phyloP scores from a whole-genome alignment of 2,329 filamentous ascomycete genomes.

The Alternaria alternata region DNA sequence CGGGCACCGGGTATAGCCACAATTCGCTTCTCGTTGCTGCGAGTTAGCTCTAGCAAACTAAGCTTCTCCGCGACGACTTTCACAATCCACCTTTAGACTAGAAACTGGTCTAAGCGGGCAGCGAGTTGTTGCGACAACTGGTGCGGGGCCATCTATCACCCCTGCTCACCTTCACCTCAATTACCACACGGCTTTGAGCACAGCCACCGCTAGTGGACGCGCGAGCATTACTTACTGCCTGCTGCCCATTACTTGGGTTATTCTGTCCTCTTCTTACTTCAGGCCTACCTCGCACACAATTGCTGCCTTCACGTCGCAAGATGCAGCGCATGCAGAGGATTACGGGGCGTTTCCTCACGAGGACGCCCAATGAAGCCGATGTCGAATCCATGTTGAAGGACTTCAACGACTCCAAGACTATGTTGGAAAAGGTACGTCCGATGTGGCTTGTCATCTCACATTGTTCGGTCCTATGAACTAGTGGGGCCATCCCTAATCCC shows the following conservation, averaged over 20 bases:
- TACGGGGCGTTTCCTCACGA: conserved; percentile 75
- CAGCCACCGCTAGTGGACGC: conserved; percentile 28
- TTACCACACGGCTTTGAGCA: conserved; percentile 27
- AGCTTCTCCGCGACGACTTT: conserved; percentile 2
- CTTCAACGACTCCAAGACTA: conserved; percentile 79
- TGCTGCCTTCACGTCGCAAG: conserved; percentile 38
- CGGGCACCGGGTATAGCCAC: neutral
- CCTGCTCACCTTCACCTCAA: conserved; percentile 25
- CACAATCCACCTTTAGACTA: conserved; percentile 14
- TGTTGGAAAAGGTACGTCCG: conserved; percentile 71
- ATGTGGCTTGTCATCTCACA: conserved; percentile 13
- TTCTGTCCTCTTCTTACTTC: conserved; percentile 4
- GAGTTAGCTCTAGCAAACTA: conserved; percentile 18
- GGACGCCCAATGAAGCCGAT: conserved; percentile 78
- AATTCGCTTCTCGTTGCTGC: neutral
- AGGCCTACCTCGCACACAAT: conserved; percentile 22
- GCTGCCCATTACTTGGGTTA: conserved; percentile 1
- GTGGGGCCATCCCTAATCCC: conserved; percentile 26
- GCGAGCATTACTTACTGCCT: conserved; percentile 10
- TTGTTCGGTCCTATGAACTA: conserved; percentile 16
- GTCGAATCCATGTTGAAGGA: conserved; percentile 78
- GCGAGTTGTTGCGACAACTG: conserved; percentile 1
- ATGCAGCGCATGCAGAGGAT: conserved; percentile 79
- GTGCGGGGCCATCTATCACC: conserved; percentile 18
- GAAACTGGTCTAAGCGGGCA: neutral